These are phyloP conservation scores for Mucor racemosus DNA, from an alignment of 371 early-diverging fungal species.

Conservation along the genomic window DNA sequence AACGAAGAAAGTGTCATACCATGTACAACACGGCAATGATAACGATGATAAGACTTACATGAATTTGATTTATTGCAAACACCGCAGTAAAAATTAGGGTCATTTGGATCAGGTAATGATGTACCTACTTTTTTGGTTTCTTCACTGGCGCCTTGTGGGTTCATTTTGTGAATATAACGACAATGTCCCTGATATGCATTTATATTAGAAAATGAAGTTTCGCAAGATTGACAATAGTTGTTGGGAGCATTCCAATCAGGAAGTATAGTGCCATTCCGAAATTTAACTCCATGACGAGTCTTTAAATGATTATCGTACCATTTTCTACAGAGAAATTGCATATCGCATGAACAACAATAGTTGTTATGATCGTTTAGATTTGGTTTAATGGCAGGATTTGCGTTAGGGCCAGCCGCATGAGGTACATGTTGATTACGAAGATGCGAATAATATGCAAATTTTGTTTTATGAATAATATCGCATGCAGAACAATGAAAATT, in stretches of 20 bases:
- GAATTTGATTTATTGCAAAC: background rate
- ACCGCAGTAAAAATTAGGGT: background rate
- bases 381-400: too few species aligned
- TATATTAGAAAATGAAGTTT: too few species aligned
- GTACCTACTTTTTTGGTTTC: background rate
- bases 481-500: background rate
- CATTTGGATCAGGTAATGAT: background rate
- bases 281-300: too few species aligned
- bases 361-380: too few species aligned
- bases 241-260: too few species aligned
- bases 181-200: background rate
- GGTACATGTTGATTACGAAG: too few species aligned
- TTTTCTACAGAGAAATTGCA: too few species aligned
- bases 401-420: too few species aligned
- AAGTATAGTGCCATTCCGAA: too few species aligned
- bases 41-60: background rate
- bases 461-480: background rate
- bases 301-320: too few species aligned
- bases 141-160: background rate
- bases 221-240: too few species aligned
- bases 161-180: background rate
- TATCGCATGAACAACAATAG: too few species aligned
- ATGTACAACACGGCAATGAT: background rate
- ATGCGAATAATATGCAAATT: background rate
- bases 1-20: background rate